phyloP scores from a whole-genome alignment of 306 rosid species.

The Rubus idaeus region DNA sequence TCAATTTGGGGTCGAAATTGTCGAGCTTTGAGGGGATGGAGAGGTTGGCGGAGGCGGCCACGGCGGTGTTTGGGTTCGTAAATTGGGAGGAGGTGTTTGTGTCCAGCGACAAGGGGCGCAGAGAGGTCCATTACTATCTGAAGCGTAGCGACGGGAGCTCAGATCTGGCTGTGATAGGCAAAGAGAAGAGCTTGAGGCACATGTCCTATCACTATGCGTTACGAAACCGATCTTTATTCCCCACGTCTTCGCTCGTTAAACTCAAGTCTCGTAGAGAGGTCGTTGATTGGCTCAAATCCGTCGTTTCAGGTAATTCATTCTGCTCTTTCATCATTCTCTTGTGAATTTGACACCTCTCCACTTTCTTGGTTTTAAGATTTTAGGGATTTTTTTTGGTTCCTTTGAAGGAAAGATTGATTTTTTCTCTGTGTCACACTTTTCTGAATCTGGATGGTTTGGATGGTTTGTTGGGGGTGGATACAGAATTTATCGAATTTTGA shows the following conservation, averaged over 20 bases:
- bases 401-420: background rate
- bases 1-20: background rate
- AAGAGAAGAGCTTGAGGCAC: conserved; percentile 69
- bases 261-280: conserved; percentile 81
- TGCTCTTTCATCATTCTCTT: too few relatives aligned
- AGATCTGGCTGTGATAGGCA: conserved; percentile 82
- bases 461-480: background rate
- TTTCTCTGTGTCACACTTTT: background rate
- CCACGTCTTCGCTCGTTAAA: conserved; percentile 34
- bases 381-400: background rate
- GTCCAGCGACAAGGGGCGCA: conserved; percentile 56
- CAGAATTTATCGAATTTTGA: background rate
- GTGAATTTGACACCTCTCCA: background rate
- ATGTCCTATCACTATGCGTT: conserved; percentile 65
- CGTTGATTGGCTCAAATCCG: conserved; percentile 66
- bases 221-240: conserved; percentile 24
- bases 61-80: conserved; percentile 40
- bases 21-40: conserved; percentile 33
- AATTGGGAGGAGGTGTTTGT: conserved; percentile 73
- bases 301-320: conserved; percentile 57
- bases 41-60: conserved; percentile 34
- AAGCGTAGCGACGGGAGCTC: conserved; percentile 51
- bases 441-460: background rate
- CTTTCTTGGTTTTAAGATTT: background rate
- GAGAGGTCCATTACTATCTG: conserved; percentile 68